These are phyloP conservation scores for Nakaseomyces glabratus DNA, from an alignment of 1,139 yeast species.

Conservation along the genomic window DNA sequence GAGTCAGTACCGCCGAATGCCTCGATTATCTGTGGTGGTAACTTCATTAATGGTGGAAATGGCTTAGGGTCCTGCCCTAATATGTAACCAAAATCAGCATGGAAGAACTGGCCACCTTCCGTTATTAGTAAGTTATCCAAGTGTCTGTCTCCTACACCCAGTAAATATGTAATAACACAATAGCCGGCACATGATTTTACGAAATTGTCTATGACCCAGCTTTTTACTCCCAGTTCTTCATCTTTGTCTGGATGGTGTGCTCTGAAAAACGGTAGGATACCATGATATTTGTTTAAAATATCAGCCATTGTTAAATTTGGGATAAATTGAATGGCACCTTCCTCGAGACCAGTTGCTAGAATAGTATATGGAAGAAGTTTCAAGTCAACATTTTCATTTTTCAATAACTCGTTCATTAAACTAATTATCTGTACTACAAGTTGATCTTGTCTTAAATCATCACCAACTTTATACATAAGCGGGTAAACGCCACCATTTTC, in stretches of 20 bases:
- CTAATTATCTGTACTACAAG: slow-evolving; percentile 85
- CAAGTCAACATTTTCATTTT: slow-evolving; percentile 84
- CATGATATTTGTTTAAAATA: slow-evolving; percentile 63
- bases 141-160: slow-evolving; percentile 97
- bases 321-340: slow-evolving; percentile 88
- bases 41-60: slow-evolving; percentile 95
- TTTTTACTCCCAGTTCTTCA: slow-evolving; percentile 64
- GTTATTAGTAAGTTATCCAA: slow-evolving; percentile 72
- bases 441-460: slow-evolving; percentile 93
- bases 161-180: slow-evolving; percentile 86
- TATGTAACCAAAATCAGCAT: slow-evolving; percentile 95
- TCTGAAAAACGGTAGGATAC: slow-evolving; percentile 62
- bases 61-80: slow-evolving; percentile 97
- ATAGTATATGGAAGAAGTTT: slow-evolving; percentile 83
- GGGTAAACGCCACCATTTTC: slow-evolving; percentile 46
- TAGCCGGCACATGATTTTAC: slow-evolving; percentile 96
- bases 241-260: slow-evolving; percentile 51
- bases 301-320: slow-evolving; percentile 87
- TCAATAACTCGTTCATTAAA: slow-evolving; percentile 80
- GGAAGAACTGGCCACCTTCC: slow-evolving; percentile 82
- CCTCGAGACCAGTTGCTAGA: slow-evolving; percentile 80
- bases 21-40: slow-evolving; percentile 93
- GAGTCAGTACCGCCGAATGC: slow-evolving; percentile 95
- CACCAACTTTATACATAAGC: slow-evolving; percentile 90
- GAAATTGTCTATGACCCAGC: slow-evolving; percentile 82